phyloP scores from a whole-genome alignment of 2,329 filamentous ascomycete genomes.

The Neodidymelliopsis sp. region DNA sequence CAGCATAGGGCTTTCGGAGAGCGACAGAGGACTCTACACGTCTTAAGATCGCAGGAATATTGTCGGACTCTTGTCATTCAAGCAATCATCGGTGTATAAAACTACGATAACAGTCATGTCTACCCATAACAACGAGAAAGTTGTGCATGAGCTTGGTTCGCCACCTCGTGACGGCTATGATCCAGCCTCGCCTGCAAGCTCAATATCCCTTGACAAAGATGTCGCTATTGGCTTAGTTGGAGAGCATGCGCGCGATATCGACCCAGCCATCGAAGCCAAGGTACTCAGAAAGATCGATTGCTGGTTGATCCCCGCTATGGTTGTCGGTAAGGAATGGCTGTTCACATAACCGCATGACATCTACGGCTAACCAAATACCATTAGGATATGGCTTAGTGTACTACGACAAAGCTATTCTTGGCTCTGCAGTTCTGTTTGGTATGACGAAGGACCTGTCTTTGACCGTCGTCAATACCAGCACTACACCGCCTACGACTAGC shows the following conservation, averaged over 20 bases:
- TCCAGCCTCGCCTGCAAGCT: constrained; percentile 25
- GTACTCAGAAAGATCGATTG: constrained; percentile 72
- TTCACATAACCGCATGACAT: neutral
- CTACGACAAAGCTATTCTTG: constrained; percentile 79
- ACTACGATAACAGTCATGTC: constrained; percentile 6
- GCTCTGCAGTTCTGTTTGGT: constrained; percentile 75
- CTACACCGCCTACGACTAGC: constrained; percentile 63
- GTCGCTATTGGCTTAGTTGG: constrained; percentile 67
- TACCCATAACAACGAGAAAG: constrained; percentile 22
- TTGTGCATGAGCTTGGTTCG: constrained; percentile 1
- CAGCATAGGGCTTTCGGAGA: constrained; percentile 28
- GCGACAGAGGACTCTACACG: neutral
- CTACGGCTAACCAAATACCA: neutral
- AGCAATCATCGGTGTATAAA: too few species aligned
- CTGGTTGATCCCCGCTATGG: constrained; percentile 73
- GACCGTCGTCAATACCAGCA: constrained; percentile 59
- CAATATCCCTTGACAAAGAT: constrained; percentile 56
- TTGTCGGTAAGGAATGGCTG: constrained; percentile 39
- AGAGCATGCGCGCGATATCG: constrained; percentile 61
- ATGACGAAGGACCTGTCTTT: constrained; percentile 75
- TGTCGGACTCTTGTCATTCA: too few species aligned
- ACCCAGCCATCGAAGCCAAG: constrained; percentile 62
- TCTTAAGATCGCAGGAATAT: neutral
- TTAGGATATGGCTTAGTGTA: constrained; percentile 71
- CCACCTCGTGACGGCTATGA: constrained; percentile 19